These are phyloP conservation scores for Torulaspora quercuum DNA, from an alignment of 805 yeast species.

Conservation along the genomic window DNA sequence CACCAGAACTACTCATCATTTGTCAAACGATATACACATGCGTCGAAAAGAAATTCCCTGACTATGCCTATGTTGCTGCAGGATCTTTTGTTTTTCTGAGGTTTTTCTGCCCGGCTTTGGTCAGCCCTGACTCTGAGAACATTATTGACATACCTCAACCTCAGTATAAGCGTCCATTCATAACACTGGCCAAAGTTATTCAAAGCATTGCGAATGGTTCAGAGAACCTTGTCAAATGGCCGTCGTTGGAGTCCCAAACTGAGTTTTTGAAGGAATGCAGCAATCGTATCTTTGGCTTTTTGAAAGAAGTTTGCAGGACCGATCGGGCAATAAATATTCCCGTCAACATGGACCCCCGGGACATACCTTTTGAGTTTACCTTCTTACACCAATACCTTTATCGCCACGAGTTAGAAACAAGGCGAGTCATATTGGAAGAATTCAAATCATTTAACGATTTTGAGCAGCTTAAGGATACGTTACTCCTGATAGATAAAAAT, in stretches of 20 bases:
- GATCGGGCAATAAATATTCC: constrained; percentile 27
- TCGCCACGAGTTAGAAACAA: constrained; percentile 44
- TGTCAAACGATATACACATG: constrained; percentile 61
- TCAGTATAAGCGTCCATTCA: constrained; percentile 57
- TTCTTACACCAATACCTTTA: constrained; percentile 50
- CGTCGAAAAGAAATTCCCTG: constrained; percentile 60
- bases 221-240: constrained; percentile 61
- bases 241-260: constrained; percentile 43
- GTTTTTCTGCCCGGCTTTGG: constrained; percentile 83
- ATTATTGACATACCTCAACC: constrained; percentile 40
- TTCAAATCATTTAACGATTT: constrained; percentile 23
- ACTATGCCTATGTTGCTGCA: constrained; percentile 64
- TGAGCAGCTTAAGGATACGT: constrained; percentile 25
- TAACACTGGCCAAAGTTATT: constrained; percentile 75
- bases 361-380: constrained; percentile 32
- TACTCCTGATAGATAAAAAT: constrained; percentile 45
- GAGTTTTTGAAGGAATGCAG: constrained; percentile 43
- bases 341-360: constrained; percentile 18
- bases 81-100: constrained; percentile 85
- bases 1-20: constrained; percentile 66
- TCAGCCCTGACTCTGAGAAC: constrained; percentile 65
- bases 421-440: constrained; percentile 27
- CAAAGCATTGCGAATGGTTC: constrained; percentile 88
- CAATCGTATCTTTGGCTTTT: constrained; percentile 40
- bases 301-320: constrained; percentile 37